Conservation (phyloP, 495 filamentous ascomycete species). For the Emericellopsis terricola region DNA sequence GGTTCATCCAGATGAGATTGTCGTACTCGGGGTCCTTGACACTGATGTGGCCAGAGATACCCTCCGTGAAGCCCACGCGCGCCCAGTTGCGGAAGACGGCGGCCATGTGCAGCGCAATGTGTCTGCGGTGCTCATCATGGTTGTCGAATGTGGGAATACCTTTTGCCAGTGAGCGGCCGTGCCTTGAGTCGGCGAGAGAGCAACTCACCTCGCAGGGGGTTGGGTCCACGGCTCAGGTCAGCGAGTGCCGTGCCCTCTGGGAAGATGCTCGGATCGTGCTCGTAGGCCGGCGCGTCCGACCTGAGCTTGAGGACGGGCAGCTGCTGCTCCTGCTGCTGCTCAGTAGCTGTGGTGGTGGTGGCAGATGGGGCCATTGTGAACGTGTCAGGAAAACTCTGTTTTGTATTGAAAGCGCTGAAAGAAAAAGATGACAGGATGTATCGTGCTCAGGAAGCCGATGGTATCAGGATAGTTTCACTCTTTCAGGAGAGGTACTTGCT, state of each 20-base stretch:
- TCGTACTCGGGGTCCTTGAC: slow-evolving; percentile 36
- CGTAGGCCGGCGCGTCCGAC: background rate
- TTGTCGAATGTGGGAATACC: slow-evolving; percentile 12
- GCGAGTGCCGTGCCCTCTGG: no score
- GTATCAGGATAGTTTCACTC: no score
- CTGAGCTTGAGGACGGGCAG: background rate
- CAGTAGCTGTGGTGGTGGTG: slow-evolving; percentile 1
- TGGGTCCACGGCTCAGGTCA: slow-evolving; percentile 1
- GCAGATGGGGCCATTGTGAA: no score
- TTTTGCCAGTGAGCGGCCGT: background rate
- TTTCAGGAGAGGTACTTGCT: no score
- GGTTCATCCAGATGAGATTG: slow-evolving; percentile 44
- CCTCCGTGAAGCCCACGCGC: slow-evolving; percentile 34
- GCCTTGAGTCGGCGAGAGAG: background rate
- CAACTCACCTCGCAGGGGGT: slow-evolving; percentile 1
- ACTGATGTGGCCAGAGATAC: slow-evolving; percentile 39
- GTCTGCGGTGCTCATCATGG: slow-evolving; percentile 13
- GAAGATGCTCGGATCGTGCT: background rate
- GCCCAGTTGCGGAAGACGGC: slow-evolving; percentile 36
- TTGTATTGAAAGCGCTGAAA: no score
- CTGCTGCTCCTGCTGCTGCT: background rate
- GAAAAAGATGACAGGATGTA: no score
- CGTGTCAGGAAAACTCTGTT: no score
- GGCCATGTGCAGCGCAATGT: slow-evolving; percentile 31
- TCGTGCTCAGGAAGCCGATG: no score